Conservation (phyloP, 2,329 filamentous ascomycete species). For the Fusarium buxicola region DNA sequence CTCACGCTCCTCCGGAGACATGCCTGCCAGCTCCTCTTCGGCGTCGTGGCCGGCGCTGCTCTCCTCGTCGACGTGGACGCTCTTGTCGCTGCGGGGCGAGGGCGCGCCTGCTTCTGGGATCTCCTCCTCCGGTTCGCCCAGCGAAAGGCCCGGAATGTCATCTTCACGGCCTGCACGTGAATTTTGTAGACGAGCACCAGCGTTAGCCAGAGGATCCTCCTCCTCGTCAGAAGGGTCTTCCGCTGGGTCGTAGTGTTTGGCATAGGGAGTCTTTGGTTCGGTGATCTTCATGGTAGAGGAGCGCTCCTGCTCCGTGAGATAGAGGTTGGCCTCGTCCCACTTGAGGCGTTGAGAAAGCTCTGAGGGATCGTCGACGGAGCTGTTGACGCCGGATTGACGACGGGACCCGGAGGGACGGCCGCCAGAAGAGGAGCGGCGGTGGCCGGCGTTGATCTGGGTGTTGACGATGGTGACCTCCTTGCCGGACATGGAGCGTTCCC, state of each 20-base stretch:
- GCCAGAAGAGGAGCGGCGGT: constrained; percentile 81
- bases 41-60: constrained; percentile 69
- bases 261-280: constrained; percentile 98
- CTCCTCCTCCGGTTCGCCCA: constrained; percentile 90
- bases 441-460: constrained; percentile 93
- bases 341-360: constrained; percentile 80
- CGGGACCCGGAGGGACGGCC: constrained; percentile 74
- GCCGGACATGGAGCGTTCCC: constrained; percentile 64
- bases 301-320: constrained; percentile 95
- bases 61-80: constrained; percentile 81
- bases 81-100: constrained; percentile 64
- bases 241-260: constrained; percentile 87
- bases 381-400: constrained; percentile 70
- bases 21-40: constrained; percentile 64
- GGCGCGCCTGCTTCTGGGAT: constrained; percentile 61
- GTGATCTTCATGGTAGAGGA: constrained; percentile 98
- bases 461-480: constrained; percentile 95
- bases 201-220: constrained; percentile 55
- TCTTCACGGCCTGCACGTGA: constrained; percentile 63
- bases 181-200: constrained; percentile 47
- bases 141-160: constrained; percentile 90
- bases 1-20: constrained; percentile 80
- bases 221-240: constrained; percentile 88
- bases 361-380: constrained; percentile 55
- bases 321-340: constrained; percentile 99